Conservation (phyloP, 148 eudicot species). For the Fallopia convolvulus region DNA sequence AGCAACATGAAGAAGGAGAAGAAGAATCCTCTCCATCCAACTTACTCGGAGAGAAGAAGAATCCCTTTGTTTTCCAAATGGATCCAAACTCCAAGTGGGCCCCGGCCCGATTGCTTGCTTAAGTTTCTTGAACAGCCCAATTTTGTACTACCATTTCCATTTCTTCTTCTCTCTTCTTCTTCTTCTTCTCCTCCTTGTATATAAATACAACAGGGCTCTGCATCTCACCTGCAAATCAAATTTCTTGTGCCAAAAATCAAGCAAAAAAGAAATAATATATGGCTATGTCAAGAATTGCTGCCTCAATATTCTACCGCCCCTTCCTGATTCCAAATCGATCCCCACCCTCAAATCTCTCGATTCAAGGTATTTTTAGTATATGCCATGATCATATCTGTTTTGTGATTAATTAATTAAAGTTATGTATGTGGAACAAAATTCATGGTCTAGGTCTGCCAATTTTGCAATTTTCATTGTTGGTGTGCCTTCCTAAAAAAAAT, state of each 20-base stretch:
- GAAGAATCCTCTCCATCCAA: constrained; percentile 1
- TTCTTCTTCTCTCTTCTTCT: background rate
- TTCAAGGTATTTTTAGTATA: constrained; percentile 25
- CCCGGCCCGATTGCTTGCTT: background rate
- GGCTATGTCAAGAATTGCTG: constrained; percentile 33
- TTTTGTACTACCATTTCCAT: background rate
- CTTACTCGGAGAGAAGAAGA: constrained; percentile 9
- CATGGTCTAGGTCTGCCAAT: background rate
- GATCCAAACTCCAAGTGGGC: background rate
- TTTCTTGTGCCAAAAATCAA: background rate
- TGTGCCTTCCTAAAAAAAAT: background rate
- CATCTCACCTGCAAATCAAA: background rate
- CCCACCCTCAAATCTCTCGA: constrained; percentile 14
- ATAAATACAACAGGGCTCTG: background rate
- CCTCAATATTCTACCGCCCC: constrained; percentile 33
- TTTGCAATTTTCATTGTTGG: background rate
- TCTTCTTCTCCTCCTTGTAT: background rate
- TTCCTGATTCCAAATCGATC: constrained; percentile 17
- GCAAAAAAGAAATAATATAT: constrained; percentile 7
- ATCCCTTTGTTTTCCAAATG: background rate
- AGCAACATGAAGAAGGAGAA: background rate
- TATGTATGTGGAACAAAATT: background rate
- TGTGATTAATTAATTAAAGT: background rate
- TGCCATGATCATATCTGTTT: background rate
- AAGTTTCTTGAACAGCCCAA: background rate